phyloP scores from a whole-genome alignment of 345 rosid genomes.

The Turnera subulata region DNA sequence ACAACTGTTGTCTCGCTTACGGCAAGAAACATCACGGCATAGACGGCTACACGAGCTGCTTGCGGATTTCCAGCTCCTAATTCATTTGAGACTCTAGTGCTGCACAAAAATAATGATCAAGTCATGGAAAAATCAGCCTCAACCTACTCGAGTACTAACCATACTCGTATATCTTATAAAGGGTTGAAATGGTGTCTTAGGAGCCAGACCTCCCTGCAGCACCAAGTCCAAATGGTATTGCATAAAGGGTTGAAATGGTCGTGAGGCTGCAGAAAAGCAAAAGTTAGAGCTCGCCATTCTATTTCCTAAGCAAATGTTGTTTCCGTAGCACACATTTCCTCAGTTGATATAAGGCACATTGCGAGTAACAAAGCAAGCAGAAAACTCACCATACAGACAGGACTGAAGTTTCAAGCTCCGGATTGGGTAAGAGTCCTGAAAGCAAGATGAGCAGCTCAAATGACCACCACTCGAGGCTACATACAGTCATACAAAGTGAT shows the following conservation, averaged over 20 bases:
- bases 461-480: conserved; percentile 98
- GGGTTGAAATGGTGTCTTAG: too few relatives aligned
- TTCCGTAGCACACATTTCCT: too few relatives aligned
- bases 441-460: conserved; percentile 74
- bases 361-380: neutral
- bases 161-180: too few relatives aligned
- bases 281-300: neutral
- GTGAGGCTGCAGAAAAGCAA: conserved; percentile 16
- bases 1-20: conserved; percentile 11
- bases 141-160: too few relatives aligned
- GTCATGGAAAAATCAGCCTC: too few relatives aligned
- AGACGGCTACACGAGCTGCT: conserved; percentile 17
- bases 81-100: conserved; percentile 28
- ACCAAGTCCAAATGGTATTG: conserved; percentile 22
- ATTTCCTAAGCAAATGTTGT: neutral
- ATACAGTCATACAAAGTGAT: conserved; percentile 24
- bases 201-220: conserved; percentile 22
- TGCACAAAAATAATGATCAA: too few relatives aligned
- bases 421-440: conserved; percentile 86
- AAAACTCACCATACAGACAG: conserved; percentile 73
- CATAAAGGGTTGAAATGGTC: conserved; percentile 17
- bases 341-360: too few relatives aligned
- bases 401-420: conserved; percentile 88
- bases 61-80: conserved; percentile 24
- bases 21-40: conserved; percentile 18